phyloP scores from a whole-genome alignment of 1,284 basidiomycete species.

The Ceratobasidium sp. region DNA sequence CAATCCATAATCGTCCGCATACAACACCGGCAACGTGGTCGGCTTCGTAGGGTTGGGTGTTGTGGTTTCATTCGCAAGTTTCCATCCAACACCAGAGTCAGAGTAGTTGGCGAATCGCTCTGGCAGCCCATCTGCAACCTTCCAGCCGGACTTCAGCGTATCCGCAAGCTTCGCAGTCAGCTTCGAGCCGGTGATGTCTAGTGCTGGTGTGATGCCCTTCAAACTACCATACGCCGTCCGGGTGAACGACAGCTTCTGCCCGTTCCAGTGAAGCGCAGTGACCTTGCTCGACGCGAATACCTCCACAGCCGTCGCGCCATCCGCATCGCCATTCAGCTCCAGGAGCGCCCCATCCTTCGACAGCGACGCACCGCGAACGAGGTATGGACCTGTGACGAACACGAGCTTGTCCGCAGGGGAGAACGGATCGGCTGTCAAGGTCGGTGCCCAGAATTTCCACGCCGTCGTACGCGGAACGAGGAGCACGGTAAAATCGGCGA shows the following conservation, averaged over 20 bases:
- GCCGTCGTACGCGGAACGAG: conserved; percentile 44
- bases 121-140: conserved; percentile 42
- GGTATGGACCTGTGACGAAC: conserved; percentile 46
- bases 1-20: conserved; percentile 45
- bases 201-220: conserved; percentile 21
- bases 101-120: conserved; percentile 44
- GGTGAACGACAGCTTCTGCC: conserved; percentile 36
- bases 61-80: conserved; percentile 33
- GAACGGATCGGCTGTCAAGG: conserved; percentile 34
- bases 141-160: conserved; percentile 31
- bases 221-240: conserved; percentile 39
- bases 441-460: conserved; percentile 42
- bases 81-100: conserved; percentile 40
- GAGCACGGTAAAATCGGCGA: conserved; percentile 30
- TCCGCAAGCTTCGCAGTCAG: conserved; percentile 25
- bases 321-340: conserved; percentile 44
- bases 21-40: conserved; percentile 36
- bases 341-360: conserved; percentile 48
- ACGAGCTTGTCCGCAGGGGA: conserved; percentile 44
- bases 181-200: conserved; percentile 13
- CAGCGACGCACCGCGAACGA: conserved; percentile 46
- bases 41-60: conserved; percentile 41
- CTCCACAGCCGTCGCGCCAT: conserved; percentile 40
- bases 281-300: conserved; percentile 46
- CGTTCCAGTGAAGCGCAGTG: conserved; percentile 49